phyloP scores from a whole-genome alignment of 768 basidiomycete genomes.

The Leccinum boreale region DNA sequence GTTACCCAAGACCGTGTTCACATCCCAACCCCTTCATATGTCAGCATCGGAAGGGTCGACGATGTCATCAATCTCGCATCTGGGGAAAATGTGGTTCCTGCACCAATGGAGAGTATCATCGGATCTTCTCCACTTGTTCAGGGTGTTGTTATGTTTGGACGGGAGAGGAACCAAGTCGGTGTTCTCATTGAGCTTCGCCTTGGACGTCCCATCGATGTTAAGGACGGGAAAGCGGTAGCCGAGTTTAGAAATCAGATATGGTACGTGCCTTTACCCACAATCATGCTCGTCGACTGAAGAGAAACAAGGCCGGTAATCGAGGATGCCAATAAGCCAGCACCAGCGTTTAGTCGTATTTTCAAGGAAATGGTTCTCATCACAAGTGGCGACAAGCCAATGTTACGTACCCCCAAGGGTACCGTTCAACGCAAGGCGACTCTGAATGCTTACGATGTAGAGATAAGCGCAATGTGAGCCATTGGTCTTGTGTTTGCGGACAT shows the following conservation, averaged over 20 bases:
- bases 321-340: slow-evolving; percentile 41
- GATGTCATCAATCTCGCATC: slow-evolving; percentile 32
- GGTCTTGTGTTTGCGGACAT: not conserved
- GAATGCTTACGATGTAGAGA: slow-evolving; percentile 41
- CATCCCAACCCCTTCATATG: too few species aligned
- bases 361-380: slow-evolving; percentile 53
- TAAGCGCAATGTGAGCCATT: slow-evolving; percentile 41
- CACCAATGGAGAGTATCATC: slow-evolving; percentile 27
- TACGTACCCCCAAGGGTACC: slow-evolving; percentile 45
- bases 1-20: not conserved
- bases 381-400: slow-evolving; percentile 39
- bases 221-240: slow-evolving; percentile 20
- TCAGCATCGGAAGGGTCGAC: slow-evolving; percentile 33
- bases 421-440: slow-evolving; percentile 39
- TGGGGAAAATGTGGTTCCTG: slow-evolving; percentile 24
- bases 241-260: slow-evolving; percentile 31
- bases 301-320: slow-evolving; percentile 37
- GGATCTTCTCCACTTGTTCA: slow-evolving; percentile 18
- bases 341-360: slow-evolving; percentile 43
- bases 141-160: slow-evolving; percentile 33
- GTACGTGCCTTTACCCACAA: slow-evolving; percentile 11
- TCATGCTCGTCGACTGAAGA: not conserved
- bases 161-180: slow-evolving; percentile 31
- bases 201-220: slow-evolving; percentile 16
- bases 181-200: slow-evolving; percentile 29